Percentiles rank a stretch among this genome's conserved stretches.
These are phyloP conservation scores for Glarea lozoyensis DNA, from an alignment of 495 filamentous ascomycete species.

Conservation along the genomic window DNA sequence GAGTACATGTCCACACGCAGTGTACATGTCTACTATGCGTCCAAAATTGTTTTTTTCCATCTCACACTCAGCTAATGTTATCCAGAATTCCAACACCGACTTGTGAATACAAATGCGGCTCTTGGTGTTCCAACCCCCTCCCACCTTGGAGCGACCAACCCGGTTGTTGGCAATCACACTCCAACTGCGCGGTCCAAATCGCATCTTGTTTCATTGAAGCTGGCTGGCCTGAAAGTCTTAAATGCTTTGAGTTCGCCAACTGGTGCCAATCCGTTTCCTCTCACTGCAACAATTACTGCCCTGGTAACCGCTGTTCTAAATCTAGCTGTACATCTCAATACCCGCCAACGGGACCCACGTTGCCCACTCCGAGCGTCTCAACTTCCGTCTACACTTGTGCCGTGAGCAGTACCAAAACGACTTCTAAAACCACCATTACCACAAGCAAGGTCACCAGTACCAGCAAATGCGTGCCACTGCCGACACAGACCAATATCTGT, in stretches of 20 bases:
- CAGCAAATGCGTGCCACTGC: slow-evolving; percentile 28
- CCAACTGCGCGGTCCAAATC: slow-evolving; percentile 32
- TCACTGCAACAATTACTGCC: slow-evolving; percentile 28
- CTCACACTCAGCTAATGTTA: too few relatives aligned
- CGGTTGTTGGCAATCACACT: slow-evolving; percentile 27
- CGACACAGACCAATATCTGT: slow-evolving; percentile 37
- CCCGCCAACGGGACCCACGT: slow-evolving; percentile 24
- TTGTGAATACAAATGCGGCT: slow-evolving; percentile 42
- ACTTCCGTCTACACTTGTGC: slow-evolving; percentile 25
- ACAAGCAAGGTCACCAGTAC: slow-evolving; percentile 11
- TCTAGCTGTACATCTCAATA: slow-evolving; percentile 27
- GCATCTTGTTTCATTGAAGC: slow-evolving; percentile 39
- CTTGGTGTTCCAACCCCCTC: slow-evolving; percentile 40
- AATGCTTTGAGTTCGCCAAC: slow-evolving; percentile 32
- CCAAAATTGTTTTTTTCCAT: too few relatives aligned
- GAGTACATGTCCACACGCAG: too few relatives aligned
- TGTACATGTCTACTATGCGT: too few relatives aligned
- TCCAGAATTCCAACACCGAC: slow-evolving; percentile 30
- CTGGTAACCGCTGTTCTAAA: slow-evolving; percentile 24
- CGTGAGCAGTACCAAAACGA: slow-evolving; percentile 6
- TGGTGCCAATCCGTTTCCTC: slow-evolving; percentile 32
- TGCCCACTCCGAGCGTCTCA: slow-evolving; percentile 25
- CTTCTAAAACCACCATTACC: slow-evolving; percentile 4
- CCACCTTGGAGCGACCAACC: slow-evolving; percentile 31
- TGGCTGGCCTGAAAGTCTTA: slow-evolving; percentile 34